These are phyloP conservation scores for Hibiscus mutabilis DNA, from an alignment of 345 rosid species.

Conservation along the genomic window DNA sequence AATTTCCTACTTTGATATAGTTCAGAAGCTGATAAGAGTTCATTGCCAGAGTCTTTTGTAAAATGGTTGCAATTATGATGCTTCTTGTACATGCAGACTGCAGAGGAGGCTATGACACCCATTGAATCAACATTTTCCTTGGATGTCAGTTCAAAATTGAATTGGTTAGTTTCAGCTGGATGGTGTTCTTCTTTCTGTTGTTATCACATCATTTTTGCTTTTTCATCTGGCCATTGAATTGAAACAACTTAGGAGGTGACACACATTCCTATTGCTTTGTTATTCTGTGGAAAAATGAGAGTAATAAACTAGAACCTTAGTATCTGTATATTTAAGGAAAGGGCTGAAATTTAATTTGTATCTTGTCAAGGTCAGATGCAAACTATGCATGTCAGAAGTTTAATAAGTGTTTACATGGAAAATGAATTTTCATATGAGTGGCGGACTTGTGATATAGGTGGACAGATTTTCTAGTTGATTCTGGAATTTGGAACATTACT, in stretches of 20 bases:
- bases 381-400: background rate
- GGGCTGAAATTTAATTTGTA: background rate
- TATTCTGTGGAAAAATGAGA: background rate
- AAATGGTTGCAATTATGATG: conserved; percentile 1
- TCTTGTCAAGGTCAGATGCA: background rate
- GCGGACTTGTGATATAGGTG: background rate
- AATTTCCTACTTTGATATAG: conserved; percentile 6
- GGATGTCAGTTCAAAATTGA: conserved; percentile 69
- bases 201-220: conserved; percentile 6
- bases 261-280: background rate
- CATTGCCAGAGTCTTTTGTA: background rate
- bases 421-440: conserved; percentile 9
- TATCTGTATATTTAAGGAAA: conserved; percentile 9
- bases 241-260: background rate
- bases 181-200: conserved; percentile 9
- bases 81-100: conserved; percentile 47
- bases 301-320: background rate
- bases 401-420: background rate
- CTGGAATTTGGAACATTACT: background rate
- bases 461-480: background rate
- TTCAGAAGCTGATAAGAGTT: conserved; percentile 5
- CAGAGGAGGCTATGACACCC: conserved; percentile 91
- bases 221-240: background rate
- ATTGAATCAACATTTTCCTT: conserved; percentile 81
- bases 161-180: conserved; percentile 48